phyloP scores from a whole-genome alignment of 2,329 filamentous ascomycete species.

The Sarocladium strictum region DNA sequence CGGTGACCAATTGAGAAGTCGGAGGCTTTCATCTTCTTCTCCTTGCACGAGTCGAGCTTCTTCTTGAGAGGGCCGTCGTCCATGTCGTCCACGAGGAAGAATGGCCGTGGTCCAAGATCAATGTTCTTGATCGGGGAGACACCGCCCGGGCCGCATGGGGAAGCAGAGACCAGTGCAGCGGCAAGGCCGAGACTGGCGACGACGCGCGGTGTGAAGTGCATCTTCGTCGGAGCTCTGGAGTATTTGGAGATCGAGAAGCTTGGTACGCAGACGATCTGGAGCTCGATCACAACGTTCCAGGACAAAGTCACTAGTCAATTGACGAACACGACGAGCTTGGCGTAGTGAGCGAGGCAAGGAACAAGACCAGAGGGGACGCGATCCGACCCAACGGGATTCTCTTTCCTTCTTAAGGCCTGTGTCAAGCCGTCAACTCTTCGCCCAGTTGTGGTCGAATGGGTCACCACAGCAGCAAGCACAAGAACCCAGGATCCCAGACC shows the following conservation, averaged over 20 bases:
- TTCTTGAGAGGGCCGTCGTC: slow-evolving; percentile 52
- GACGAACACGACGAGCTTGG: not conserved
- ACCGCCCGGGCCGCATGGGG: slow-evolving; percentile 17
- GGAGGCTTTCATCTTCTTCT: slow-evolving; percentile 44
- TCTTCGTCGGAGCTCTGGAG: slow-evolving; percentile 13
- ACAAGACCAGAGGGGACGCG: not conserved
- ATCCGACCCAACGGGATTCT: not conserved
- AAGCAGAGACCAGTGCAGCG: slow-evolving; percentile 20
- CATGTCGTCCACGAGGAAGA: slow-evolving; percentile 60
- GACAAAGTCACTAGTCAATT: not conserved
- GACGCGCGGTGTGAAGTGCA: slow-evolving; percentile 25
- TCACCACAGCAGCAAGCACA: not conserved
- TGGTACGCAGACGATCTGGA: not conserved
- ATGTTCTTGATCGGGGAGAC: slow-evolving; percentile 38
- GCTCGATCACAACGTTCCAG: not conserved
- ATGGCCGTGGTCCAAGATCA: slow-evolving; percentile 57
- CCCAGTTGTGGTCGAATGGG: not conserved
- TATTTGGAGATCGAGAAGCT: not conserved
- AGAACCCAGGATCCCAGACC: not conserved
- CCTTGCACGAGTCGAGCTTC: slow-evolving; percentile 52
- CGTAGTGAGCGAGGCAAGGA: not conserved
- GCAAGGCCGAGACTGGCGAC: slow-evolving; percentile 24
- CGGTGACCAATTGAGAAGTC: slow-evolving; percentile 58
- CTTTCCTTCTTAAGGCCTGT: not conserved
- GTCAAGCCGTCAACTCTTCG: not conserved